Base-by-base conservation (phyloP, 192 early-diverging fungal genomes). In the Coemansia sp. region DNA sequence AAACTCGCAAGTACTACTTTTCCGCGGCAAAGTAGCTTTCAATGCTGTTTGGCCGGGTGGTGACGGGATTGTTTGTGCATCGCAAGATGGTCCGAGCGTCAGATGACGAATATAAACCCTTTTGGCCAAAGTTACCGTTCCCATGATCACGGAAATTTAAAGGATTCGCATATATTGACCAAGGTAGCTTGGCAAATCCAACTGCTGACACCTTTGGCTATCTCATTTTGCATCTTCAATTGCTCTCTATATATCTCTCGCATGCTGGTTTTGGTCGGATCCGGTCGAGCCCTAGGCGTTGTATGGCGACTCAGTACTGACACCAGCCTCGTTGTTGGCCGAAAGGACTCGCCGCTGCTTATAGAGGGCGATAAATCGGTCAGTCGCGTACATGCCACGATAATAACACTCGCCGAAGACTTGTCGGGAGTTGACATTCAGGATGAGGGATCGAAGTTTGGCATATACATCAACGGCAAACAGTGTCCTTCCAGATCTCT, bases 391-490 rank as follows among this genome's bases (percentile, higher is more conserved):
- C 79, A 80, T 40, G 79, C 79, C 22, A 73, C 70, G 3, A n/a
- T 78, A 27, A 44, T 5, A 15, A 22, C 57, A 5, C 66, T 41
- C 44, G 44, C 66, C 15, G 46, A 68, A 18, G 62, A 60, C 47
- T 24, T 52, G 44, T 40, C 46, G 0, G 59, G 20, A 9, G 36
- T 71, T 34, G 47, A 18, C 18, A 33, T 74, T 15, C 60, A 41
- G 0, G 80, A 82, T 57, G 31, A 77, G 36, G 75, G 68, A 12
- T 82, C 80, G 15, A 82, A 82, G 67, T 82, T 82, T 70, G 80
- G 80, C 36, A 52, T 82, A 63, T 46, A 72, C 41, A 69, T 82
- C 24, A 82, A 82, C 49, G 80, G 66, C 24, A 36, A 38, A 9
- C 72, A 43, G 43, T 72, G 80, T 57, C 15, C 61, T 9, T 27